Evolutionary conservation across 257 asterid species (phyloP).

Genomic region (Solanum tarapatanum): DNA sequence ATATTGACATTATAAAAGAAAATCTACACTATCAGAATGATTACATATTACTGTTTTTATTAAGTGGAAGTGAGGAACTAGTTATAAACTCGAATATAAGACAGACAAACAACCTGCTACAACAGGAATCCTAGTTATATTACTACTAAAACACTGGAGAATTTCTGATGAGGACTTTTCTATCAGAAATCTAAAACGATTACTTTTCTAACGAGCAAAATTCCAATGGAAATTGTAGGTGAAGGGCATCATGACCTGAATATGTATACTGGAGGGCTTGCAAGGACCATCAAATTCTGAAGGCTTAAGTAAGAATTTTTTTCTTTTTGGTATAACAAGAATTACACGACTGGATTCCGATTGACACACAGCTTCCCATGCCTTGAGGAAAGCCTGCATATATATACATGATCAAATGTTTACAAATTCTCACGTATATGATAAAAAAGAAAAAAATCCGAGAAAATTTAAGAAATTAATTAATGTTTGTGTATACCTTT

Average conservation of each 20-base stretch:
- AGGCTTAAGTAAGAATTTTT: conserved; percentile 30
- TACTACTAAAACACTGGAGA: background rate
- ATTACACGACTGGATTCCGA: conserved; percentile 14
- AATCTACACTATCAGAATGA: background rate
- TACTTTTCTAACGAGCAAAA: background rate
- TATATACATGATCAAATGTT: background rate
- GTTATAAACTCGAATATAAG: background rate
- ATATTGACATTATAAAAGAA: background rate
- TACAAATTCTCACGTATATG: background rate
- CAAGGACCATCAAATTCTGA: conserved; percentile 50
- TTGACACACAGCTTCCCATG: conserved; percentile 57
- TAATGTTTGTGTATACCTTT: background rate
- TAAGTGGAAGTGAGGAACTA: background rate
- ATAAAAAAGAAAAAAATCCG: too few relatives aligned
- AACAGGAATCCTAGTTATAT: background rate
- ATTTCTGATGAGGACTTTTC: background rate
- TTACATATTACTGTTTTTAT: too few relatives aligned
- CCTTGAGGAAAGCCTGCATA: conserved; percentile 45
- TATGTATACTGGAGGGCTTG: conserved; percentile 34
- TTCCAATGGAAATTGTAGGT: background rate
- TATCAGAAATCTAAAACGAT: background rate
- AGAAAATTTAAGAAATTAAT: background rate
- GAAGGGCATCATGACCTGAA: conserved; percentile 12
- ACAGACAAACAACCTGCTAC: background rate
- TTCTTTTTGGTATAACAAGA: conserved; percentile 15